Evolutionary conservation across 2,329 filamentous ascomycete genomes (phyloP).

Genomic region (Stagonosporopsis rhizophila): DNA sequence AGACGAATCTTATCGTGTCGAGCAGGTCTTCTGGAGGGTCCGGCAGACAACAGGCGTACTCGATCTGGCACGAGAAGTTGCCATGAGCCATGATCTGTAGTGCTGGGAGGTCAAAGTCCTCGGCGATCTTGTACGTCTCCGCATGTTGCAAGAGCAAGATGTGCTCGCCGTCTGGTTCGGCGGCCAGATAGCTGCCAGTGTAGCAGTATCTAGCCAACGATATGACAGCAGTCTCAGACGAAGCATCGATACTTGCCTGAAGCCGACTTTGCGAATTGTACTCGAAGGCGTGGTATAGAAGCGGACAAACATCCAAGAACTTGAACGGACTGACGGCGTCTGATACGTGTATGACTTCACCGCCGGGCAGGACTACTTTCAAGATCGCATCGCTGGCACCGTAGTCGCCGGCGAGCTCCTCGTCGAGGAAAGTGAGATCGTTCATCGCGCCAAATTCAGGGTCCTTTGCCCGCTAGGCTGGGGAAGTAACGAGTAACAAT

Average conservation of each 20-base stretch:
- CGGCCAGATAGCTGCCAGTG: conserved; percentile 47
- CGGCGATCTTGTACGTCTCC: conserved; percentile 51
- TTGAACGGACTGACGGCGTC: conserved; percentile 39
- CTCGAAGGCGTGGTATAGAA: conserved; percentile 53
- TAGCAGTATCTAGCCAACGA: conserved; percentile 54
- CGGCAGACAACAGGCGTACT: conserved; percentile 49
- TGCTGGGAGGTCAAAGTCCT: conserved; percentile 50
- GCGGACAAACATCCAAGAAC: conserved; percentile 47
- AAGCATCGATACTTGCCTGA: conserved; percentile 50
- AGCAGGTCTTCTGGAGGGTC: conserved; percentile 50
- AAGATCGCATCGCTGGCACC: conserved; percentile 36
- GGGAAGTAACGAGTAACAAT: conserved; percentile 5
- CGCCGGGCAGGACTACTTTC: conserved; percentile 42
- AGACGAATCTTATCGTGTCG: conserved; percentile 49
- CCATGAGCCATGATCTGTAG: conserved; percentile 50
- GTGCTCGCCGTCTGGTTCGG: conserved; percentile 25
- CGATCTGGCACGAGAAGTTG: conserved; percentile 50
- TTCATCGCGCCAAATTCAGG: conserved; percentile 26
- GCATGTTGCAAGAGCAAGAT: conserved; percentile 50
- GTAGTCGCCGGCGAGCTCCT: conserved; percentile 10
- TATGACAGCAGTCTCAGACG: conserved; percentile 40
- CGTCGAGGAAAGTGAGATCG: conserved; percentile 34
- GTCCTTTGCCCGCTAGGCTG: conserved; percentile 1
- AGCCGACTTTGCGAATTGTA: conserved; percentile 33
- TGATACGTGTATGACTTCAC: conserved; percentile 42